Conservation (phyloP, 495 filamentous ascomycete species). For the Durotheca rogersii region DNA sequence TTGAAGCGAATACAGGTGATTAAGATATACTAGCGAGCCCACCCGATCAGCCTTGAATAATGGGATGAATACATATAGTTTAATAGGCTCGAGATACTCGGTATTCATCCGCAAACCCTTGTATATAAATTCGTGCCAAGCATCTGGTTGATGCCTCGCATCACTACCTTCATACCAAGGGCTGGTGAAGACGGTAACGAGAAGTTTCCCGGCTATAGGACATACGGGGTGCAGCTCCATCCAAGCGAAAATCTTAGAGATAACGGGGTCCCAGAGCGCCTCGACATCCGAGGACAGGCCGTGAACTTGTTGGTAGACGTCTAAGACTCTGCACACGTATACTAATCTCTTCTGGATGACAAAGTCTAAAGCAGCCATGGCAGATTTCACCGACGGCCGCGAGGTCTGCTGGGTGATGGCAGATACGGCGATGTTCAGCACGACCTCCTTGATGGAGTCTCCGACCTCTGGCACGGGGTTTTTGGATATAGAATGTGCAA, state of each 20-base stretch:
- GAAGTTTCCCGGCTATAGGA: constrained; percentile 62
- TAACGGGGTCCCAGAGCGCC: constrained; percentile 45
- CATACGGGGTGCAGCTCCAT: constrained; percentile 61
- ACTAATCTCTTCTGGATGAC: constrained; percentile 58
- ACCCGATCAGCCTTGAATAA: constrained; percentile 62
- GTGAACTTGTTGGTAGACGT: constrained; percentile 37
- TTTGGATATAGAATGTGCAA: constrained; percentile 53
- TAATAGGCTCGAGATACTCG: constrained; percentile 63
- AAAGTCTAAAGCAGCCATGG: constrained; percentile 59
- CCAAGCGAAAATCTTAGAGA: constrained; percentile 58
- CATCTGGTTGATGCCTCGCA: constrained; percentile 33
- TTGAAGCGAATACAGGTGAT: constrained; percentile 40
- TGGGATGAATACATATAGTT: constrained; percentile 69
- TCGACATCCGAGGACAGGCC: constrained; percentile 19
- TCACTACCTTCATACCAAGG: constrained; percentile 34
- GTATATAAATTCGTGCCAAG: constrained; percentile 54
- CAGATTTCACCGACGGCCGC: constrained; percentile 59
- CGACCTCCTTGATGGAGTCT: constrained; percentile 36
- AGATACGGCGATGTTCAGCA: constrained; percentile 47
- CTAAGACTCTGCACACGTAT: constrained; percentile 39
- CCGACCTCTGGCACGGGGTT: constrained; percentile 46
- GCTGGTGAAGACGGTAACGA: constrained; percentile 59
- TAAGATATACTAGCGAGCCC: constrained; percentile 59
- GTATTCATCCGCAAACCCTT: constrained; percentile 48
- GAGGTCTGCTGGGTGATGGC: constrained; percentile 55